Evolutionary conservation across 164 flowering plant genomes (phyloP), one percentile per base, ranked within the genome.

Genomic region (Buxus sempervirens): DNA sequence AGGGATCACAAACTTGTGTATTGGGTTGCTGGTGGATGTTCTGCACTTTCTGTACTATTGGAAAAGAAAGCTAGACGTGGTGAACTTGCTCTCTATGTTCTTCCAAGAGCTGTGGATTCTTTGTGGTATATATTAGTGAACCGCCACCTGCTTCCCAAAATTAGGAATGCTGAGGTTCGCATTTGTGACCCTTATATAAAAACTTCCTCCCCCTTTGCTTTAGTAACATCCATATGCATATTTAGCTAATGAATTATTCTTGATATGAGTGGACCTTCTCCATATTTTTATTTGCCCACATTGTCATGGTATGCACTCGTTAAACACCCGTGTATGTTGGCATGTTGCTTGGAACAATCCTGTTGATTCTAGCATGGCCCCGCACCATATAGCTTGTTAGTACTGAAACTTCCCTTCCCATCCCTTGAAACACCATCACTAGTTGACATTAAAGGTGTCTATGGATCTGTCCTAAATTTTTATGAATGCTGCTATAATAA

Each of bases 61-160:
- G 98, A 95, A 85, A 95, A 95, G 83, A 95, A 95, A 83, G 69
- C 87, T 62, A 86, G 89, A 74, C 88, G 96, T 28, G 77, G 88
- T 28, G 98, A 95, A 81, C 85, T 95, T 67, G 98, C 90, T 63
- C 75, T 90, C 54, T 95, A 95, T 83, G 98, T 91, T 76, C 91
- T 95, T 70, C 98, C 98, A 18, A 82, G 98, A 57, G 98, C 98
- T 69, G 92, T 81, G 71, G 98, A 95, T 74, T 91, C 98, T 16
- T 76, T 82, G 70, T 95, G 98, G 98, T 82, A 90, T 74, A 90
- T 91, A 51, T 78, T 95, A 66, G 88, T 91, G 59, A 95, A 95
- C 62, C 90, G 96, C 38, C 96, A 81, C 76, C 76, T 95, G 6
- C 86, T 95, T 70, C 98, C 98, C 20, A 71, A 81, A 69, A 75